Conservation (phyloP, 345 rosid genomes). For the Pistacia vera region DNA sequence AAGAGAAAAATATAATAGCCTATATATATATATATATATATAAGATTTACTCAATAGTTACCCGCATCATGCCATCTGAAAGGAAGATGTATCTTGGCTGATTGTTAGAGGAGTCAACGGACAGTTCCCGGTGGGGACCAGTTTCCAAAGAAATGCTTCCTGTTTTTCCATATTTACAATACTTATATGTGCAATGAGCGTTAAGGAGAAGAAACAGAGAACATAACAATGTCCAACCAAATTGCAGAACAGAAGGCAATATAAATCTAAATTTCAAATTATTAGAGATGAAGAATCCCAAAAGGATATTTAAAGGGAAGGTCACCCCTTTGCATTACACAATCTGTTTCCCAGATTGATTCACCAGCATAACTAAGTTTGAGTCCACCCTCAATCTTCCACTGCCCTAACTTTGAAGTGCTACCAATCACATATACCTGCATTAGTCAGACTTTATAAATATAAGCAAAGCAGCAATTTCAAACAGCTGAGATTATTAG, state of each 20-base stretch:
- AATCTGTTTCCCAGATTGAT: slow-evolving; percentile 80
- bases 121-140: slow-evolving; percentile 68
- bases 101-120: slow-evolving; percentile 46
- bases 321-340: slow-evolving; percentile 48
- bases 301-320: slow-evolving; percentile 94
- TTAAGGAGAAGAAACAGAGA: slow-evolving; percentile 42
- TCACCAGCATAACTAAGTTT: slow-evolving; percentile 74
- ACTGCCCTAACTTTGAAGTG: slow-evolving; percentile 65
- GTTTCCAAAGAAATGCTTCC: slow-evolving; percentile 64
- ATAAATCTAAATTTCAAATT: slow-evolving; percentile 4
- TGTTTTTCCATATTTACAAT: slow-evolving; percentile 65
- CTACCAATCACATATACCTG: slow-evolving; percentile 92
- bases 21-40: no score
- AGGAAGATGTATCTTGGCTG: slow-evolving; percentile 58
- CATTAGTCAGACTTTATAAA: slow-evolving; percentile 25
- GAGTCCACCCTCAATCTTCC: slow-evolving; percentile 84
- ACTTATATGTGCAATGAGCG: slow-evolving; percentile 62
- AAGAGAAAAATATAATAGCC: neutral
- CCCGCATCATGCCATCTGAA: slow-evolving; percentile 96
- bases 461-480: slow-evolving; percentile 11
- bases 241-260: neutral
- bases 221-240: slow-evolving; percentile 1
- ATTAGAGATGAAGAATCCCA: slow-evolving; percentile 16
- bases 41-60: slow-evolving; percentile 33
- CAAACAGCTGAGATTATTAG: slow-evolving; percentile 7